These are phyloP conservation scores for Aspergillus tubingensis DNA, from an alignment of 2,329 filamentous ascomycete genomes.

Conservation along the genomic window DNA sequence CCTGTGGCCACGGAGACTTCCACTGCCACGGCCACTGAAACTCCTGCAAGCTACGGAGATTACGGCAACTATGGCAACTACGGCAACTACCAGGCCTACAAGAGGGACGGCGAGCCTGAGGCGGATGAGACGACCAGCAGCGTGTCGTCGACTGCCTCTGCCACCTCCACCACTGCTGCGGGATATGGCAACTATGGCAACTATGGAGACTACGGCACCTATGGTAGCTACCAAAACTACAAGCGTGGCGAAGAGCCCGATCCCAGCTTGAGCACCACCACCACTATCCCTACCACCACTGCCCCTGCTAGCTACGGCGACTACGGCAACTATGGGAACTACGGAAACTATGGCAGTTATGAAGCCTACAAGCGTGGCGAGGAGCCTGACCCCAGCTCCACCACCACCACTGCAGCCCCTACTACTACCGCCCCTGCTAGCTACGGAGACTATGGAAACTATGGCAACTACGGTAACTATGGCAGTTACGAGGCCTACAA, in stretches of 20 bases:
- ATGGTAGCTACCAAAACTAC: slow-evolving; percentile 6
- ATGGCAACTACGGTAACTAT: slow-evolving; percentile 21
- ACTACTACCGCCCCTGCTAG: slow-evolving; percentile 1
- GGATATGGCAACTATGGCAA: slow-evolving; percentile 3
- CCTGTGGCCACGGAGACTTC: slow-evolving; percentile 7
- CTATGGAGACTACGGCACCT: slow-evolving; percentile 7
- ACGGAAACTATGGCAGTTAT: slow-evolving; percentile 20
- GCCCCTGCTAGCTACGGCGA: slow-evolving; percentile 1
- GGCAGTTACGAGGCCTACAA: slow-evolving; percentile 6
- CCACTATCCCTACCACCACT: not conserved
- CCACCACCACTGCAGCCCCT: not conserved
- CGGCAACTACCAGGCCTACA: slow-evolving; percentile 3
- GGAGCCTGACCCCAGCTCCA: not conserved
- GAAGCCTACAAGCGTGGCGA: slow-evolving; percentile 12
- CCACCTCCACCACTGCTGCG: not conserved
- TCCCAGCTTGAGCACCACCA: not conserved
- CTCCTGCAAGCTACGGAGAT: slow-evolving; percentile 9
- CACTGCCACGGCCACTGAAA: slow-evolving; percentile 2
- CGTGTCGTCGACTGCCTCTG: not conserved
- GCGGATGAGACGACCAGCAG: not conserved
- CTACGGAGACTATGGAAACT: slow-evolving; percentile 16
- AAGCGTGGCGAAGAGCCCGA: not conserved
- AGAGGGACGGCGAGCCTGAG: not conserved
- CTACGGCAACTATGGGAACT: slow-evolving; percentile 22
- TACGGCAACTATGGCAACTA: slow-evolving; percentile 22